Base-by-base conservation (phyloP, 2,329 filamentous ascomycete genomes). In the Knufia fluminis region DNA sequence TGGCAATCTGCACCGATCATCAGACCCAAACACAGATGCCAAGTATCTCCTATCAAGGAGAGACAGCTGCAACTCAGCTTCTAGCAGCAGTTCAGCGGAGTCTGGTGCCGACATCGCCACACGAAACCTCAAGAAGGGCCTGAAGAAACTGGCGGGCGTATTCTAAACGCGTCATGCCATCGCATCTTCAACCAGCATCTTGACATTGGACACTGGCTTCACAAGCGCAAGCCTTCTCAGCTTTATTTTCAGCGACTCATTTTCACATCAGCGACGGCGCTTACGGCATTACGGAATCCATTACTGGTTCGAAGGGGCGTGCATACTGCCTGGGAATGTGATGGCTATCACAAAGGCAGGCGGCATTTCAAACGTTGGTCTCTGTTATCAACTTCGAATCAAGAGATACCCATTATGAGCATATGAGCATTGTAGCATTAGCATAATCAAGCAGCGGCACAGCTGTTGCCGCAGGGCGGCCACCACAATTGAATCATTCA, bases 1-100 rank as follows among this genome's bases (percentile, higher is more conserved):
- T 10, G 79, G 77, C 45, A 83, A 83, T 64, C 19, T 54, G 41
- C 35, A 47, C 26, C 7, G n/a, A 1, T n/a, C 38, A 14, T 19
- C 23, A 6, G 14, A 26, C 16, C 20, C 43, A 8, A 46, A 16
- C 14, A 14, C 20, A 9, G 20, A 16, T 4, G 16, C 14, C 7
- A 20, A 38, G 36, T 16, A 28, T 4, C 19, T 39, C 4, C 17
- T 46, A 31, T 16, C 23, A 19, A 4, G 49, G 9, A 17, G 43
- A 2, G 17, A 31, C 35, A 48, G 16, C 28, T 33, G 41, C 32
- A 33, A 31, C 46, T 19, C 49, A 28, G 12, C 48, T 14, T 24
- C 39, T 23, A 49, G 49, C 3, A 51, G 47, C 10, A 45, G 28
- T 14, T 54, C 51, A 16, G 55, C 53, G 35, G 57, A 59, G 42